These are phyloP conservation scores for Piromyces sp. DNA, from an alignment of 192 early-diverging fungal species.

Conservation along the genomic window DNA sequence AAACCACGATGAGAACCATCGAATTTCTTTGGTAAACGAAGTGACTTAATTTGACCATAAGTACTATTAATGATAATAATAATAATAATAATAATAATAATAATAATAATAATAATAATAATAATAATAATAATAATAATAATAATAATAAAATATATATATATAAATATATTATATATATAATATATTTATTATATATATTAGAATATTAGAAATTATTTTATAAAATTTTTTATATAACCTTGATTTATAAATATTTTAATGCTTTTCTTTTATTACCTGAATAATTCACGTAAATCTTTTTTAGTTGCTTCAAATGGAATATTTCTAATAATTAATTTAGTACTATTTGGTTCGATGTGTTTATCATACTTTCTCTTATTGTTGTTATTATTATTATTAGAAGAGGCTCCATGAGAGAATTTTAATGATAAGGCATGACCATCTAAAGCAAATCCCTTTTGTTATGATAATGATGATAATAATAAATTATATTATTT, in stretches of 20 bases:
- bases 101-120: background rate
- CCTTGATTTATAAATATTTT: no score
- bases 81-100: background rate
- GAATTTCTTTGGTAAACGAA: conserved; percentile 87
- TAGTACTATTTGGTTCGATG: conserved; percentile 55
- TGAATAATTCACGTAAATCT: conserved; percentile 75
- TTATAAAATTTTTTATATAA: no score
- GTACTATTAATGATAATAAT: conserved; percentile 23
- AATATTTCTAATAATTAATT: conserved; percentile 84
- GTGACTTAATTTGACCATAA: conserved; percentile 86
- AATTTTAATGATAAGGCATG: conserved; percentile 81
- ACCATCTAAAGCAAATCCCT: conserved; percentile 63
- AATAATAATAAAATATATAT: no score
- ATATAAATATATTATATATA: no score
- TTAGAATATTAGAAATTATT: no score
- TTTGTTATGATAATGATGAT: background rate
- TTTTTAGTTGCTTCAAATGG: conserved; percentile 92
- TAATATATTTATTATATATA: no score
- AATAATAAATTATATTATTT: background rate
- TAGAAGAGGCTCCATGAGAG: conserved; percentile 44
- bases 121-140: no score
- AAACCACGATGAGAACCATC: conserved; percentile 89
- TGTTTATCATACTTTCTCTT: conserved; percentile 15
- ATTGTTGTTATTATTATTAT: conserved; percentile 14
- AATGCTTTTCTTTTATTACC: conserved; percentile 29